Percentiles rank a stretch among this genome's conserved stretches.
Evolutionary conservation across 2,329 filamentous ascomycete genomes (phyloP).

Genomic region (Lachnellula hyalina): DNA sequence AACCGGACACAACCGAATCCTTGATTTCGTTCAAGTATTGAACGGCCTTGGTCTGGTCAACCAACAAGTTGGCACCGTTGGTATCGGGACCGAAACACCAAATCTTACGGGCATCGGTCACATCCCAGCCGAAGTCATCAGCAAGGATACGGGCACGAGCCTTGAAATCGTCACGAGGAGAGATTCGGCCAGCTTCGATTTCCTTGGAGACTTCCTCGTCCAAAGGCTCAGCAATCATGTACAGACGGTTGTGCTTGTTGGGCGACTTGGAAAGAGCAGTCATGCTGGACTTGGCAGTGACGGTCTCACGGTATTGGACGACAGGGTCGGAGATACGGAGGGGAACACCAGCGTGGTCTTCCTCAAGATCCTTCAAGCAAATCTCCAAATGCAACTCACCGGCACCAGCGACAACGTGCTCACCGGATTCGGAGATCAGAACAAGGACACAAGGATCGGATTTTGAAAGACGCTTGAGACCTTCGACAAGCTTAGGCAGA

Average conservation of each 20-base stretch:
- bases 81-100: slow-evolving; percentile 99
- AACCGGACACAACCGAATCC: slow-evolving; percentile 98
- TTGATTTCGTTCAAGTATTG: slow-evolving; percentile 99
- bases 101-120: slow-evolving; percentile 99
- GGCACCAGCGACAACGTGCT: slow-evolving; percentile 98
- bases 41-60: slow-evolving; percentile 99
- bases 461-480: slow-evolving; percentile 99
- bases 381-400: slow-evolving; percentile 99
- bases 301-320: slow-evolving; percentile 97
- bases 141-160: slow-evolving; percentile 90
- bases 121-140: slow-evolving; percentile 98
- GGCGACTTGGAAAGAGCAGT: slow-evolving; percentile 98
- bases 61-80: slow-evolving; percentile 93
- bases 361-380: slow-evolving; percentile 99
- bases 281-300: slow-evolving; percentile 78
- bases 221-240: slow-evolving; percentile 87
- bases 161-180: slow-evolving; percentile 98
- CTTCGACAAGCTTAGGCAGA: slow-evolving; percentile 98
- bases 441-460: slow-evolving; percentile 98
- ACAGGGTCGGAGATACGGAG: slow-evolving; percentile 98
- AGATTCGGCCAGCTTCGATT: slow-evolving; percentile 90
- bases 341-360: slow-evolving; percentile 98
- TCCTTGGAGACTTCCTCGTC: slow-evolving; percentile 85
- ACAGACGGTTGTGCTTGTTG: slow-evolving; percentile 99
- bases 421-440: slow-evolving; percentile 82